phyloP scores from a whole-genome alignment of 768 basidiomycete species.

The Mrakia blollopis region DNA sequence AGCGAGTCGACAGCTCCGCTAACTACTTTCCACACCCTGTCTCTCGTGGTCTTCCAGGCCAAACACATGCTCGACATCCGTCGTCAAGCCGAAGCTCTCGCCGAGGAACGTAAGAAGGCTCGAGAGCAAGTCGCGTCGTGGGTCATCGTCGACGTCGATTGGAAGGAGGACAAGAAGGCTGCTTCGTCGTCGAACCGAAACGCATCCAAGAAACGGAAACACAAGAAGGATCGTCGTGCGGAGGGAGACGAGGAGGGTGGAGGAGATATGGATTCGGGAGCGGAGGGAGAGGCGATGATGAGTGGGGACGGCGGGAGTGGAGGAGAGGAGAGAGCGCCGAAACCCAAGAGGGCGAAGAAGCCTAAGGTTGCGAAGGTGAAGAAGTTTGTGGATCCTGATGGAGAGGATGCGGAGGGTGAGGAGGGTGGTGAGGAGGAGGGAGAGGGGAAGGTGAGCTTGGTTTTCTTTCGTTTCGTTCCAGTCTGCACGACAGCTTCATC shows the following conservation, averaged over 20 bases:
- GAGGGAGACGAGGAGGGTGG: conserved; percentile 53
- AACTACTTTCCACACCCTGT: conserved; percentile 15
- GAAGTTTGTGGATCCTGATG: conserved; percentile 30
- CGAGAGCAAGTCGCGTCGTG: conserved; percentile 39
- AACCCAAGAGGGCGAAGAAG: conserved; percentile 41
- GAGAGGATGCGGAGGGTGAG: conserved; percentile 17
- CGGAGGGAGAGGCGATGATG: conserved; percentile 55
- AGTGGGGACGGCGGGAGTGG: conserved; percentile 51
- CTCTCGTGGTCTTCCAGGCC: conserved; percentile 33
- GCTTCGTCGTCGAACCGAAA: conserved; percentile 46
- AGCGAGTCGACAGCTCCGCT: neutral
- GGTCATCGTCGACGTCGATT: conserved; percentile 50
- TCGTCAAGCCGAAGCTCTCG: conserved; percentile 69
- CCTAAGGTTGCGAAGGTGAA: conserved; percentile 36
- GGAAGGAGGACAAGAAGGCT: conserved; percentile 66
- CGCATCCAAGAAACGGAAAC: conserved; percentile 52
- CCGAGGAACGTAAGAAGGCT: conserved; percentile 64
- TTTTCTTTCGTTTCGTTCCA: neutral
- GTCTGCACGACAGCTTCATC: too few relatives aligned
- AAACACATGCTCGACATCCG: conserved; percentile 49
- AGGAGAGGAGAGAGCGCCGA: conserved; percentile 5
- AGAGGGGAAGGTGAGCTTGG: conserved; percentile 7
- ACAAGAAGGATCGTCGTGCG: conserved; percentile 7
- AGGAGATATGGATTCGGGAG: neutral
- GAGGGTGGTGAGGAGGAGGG: conserved; percentile 7